Evolutionary conservation across 306 rosid species (phyloP).

Genomic region (Macrotyloma uniflorum): DNA sequence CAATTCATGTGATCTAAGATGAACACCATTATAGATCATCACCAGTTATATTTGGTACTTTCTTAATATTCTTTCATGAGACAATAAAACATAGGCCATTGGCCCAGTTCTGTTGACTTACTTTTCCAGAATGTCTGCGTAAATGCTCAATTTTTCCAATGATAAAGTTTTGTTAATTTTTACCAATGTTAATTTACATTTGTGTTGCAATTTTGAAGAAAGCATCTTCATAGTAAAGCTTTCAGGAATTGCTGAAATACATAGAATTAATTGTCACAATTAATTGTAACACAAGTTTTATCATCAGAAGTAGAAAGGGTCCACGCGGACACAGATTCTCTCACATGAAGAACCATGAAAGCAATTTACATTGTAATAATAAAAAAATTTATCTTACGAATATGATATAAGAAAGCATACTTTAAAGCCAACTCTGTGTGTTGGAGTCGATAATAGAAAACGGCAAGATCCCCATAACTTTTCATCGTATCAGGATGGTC

Average conservation of each 20-base stretch:
- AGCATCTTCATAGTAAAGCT: conserved; percentile 7
- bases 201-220: conserved; percentile 9
- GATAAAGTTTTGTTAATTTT: neutral
- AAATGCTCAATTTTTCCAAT: neutral
- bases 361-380: conserved; percentile 11
- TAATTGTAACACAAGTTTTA: conserved; percentile 9
- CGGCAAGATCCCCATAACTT: conserved; percentile 98
- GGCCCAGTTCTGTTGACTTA: neutral
- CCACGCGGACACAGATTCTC: conserved; percentile 17
- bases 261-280: conserved; percentile 6
- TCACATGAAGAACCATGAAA: conserved; percentile 22
- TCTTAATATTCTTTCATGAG: neutral
- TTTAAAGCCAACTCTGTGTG: conserved; percentile 96
- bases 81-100: neutral
- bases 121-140: neutral
- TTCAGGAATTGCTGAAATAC: conserved; percentile 15
- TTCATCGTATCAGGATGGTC: conserved; percentile 99
- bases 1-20: conserved; percentile 7
- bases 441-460: conserved; percentile 97
- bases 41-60: neutral
- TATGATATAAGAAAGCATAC: conserved; percentile 55
- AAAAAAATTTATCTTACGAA: neutral
- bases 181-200: conserved; percentile 7
- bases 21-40: neutral
- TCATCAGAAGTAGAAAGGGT: conserved; percentile 18